These are phyloP conservation scores for Penicillium fimorum DNA, from an alignment of 495 filamentous ascomycete genomes.

Conservation along the genomic window DNA sequence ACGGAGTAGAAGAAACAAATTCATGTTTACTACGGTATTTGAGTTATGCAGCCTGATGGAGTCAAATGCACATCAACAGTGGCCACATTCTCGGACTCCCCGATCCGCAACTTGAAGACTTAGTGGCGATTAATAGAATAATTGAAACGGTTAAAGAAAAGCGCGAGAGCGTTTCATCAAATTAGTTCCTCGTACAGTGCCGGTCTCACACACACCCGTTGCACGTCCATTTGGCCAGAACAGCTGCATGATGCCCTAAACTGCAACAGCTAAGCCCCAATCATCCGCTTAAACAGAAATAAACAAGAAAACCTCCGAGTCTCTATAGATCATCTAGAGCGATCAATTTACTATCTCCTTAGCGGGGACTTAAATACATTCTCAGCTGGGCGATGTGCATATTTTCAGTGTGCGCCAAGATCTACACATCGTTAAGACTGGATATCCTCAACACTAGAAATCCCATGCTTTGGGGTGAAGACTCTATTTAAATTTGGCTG, in stretches of 20 bases:
- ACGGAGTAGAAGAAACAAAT: constrained; percentile 3
- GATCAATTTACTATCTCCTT: background rate
- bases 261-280: constrained; percentile 35
- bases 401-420: constrained; percentile 11
- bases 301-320: constrained; percentile 1
- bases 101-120: constrained; percentile 17
- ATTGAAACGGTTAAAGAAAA: constrained; percentile 9
- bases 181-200: constrained; percentile 15
- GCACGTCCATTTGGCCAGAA: constrained; percentile 30
- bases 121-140: constrained; percentile 10
- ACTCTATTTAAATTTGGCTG: constrained; percentile 7
- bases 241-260: constrained; percentile 33
- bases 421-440: background rate
- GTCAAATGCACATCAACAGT: constrained; percentile 16
- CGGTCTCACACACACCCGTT: constrained; percentile 27
- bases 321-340: constrained; percentile 1
- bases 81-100: constrained; percentile 20
- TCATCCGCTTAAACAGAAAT: constrained; percentile 16
- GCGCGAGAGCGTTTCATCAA: constrained; percentile 17
- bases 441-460: background rate
- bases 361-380: constrained; percentile 3
- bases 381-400: constrained; percentile 11
- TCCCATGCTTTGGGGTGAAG: constrained; percentile 4
- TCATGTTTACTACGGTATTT: constrained; percentile 8
- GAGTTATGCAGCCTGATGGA: constrained; percentile 25